A percentile compares a stretch with the other conserved stretches of the same genome.
Evolutionary conservation across 2,329 filamentous ascomycete genomes (phyloP).

Genomic region (Dactylellina leptospora): DNA sequence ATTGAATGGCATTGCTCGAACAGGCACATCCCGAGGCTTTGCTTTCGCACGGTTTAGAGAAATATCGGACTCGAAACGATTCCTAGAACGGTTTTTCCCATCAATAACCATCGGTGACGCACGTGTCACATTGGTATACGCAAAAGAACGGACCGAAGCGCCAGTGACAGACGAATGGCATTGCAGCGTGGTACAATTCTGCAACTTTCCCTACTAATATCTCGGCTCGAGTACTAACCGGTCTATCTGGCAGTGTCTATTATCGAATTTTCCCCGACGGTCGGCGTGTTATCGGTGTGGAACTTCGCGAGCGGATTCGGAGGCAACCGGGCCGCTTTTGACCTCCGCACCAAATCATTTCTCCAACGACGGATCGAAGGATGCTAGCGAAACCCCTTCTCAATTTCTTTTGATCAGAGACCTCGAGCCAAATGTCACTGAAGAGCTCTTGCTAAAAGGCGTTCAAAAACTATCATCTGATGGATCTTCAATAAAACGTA

Average conservation of each 20-base stretch:
- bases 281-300: constrained; percentile 70
- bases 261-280: constrained; percentile 68
- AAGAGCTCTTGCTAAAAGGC: constrained; percentile 76
- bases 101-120: constrained; percentile 63
- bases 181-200: constrained; percentile 63
- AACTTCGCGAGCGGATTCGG: constrained; percentile 65
- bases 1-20: constrained; percentile 52
- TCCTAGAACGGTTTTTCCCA: constrained; percentile 66
- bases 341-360: constrained; percentile 62
- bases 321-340: constrained; percentile 62
- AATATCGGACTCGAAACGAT: constrained; percentile 64
- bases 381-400: constrained; percentile 67
- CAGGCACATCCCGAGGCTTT: constrained; percentile 67
- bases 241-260: constrained; percentile 64
- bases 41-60: constrained; percentile 68
- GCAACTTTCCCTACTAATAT: constrained; percentile 30
- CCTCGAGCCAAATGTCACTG: constrained; percentile 74
- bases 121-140: constrained; percentile 65
- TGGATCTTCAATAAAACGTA: constrained; percentile 76
- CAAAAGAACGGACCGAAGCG: constrained; percentile 62
- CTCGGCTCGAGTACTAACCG: not conserved
- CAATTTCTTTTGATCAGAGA: constrained; percentile 80
- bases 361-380: constrained; percentile 59
- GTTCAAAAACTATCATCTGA: constrained; percentile 73
- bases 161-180: constrained; percentile 67